These are phyloP conservation scores for Syncephalastrum monosporum DNA, from an alignment of 371 early-diverging fungal species.

Conservation along the genomic window DNA sequence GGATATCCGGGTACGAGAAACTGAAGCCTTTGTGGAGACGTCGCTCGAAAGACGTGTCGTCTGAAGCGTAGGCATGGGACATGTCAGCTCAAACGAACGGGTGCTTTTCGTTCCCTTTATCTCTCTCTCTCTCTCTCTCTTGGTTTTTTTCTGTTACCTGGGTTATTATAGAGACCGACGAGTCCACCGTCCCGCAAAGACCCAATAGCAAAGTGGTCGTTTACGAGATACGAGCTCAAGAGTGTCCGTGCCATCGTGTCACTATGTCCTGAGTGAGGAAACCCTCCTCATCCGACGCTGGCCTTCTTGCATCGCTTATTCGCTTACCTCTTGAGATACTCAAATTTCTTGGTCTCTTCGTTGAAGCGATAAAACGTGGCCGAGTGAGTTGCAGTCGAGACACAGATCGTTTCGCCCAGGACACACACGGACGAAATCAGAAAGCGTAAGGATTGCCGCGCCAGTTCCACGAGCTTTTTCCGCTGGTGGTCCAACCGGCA, in stretches of 20 bases:
- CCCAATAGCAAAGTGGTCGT: slow-evolving; percentile 23
- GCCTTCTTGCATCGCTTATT: slow-evolving; percentile 6
- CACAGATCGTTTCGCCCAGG: slow-evolving; percentile 28
- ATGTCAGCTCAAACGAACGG: too few relatives aligned
- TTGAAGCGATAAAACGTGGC: slow-evolving; percentile 33
- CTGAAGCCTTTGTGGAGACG: slow-evolving; percentile 25
- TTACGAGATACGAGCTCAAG: slow-evolving; percentile 26
- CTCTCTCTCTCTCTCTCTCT: too few relatives aligned
- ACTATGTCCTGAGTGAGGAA: slow-evolving; percentile 13
- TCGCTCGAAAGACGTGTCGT: slow-evolving; percentile 24
- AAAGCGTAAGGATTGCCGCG: slow-evolving; percentile 25
- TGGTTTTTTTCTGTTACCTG: slow-evolving; percentile 7
- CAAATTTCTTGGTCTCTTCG: slow-evolving; percentile 14
- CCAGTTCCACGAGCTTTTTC: slow-evolving; percentile 31
- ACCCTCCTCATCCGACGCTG: too few relatives aligned
- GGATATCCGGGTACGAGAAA: slow-evolving; percentile 37
- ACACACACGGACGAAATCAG: slow-evolving; percentile 37
- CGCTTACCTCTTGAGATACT: slow-evolving; percentile 34
- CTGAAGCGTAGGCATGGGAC: neutral
- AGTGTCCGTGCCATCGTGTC: slow-evolving; percentile 29
- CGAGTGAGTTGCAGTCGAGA: slow-evolving; percentile 35
- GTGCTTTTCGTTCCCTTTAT: too few relatives aligned
- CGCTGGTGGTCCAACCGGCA: slow-evolving; percentile 33
- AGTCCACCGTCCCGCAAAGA: slow-evolving; percentile 31
- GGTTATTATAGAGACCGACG: slow-evolving; percentile 28